phyloP scores from a whole-genome alignment of 495 filamentous ascomycete species.

The Gamarada debralockiae region DNA sequence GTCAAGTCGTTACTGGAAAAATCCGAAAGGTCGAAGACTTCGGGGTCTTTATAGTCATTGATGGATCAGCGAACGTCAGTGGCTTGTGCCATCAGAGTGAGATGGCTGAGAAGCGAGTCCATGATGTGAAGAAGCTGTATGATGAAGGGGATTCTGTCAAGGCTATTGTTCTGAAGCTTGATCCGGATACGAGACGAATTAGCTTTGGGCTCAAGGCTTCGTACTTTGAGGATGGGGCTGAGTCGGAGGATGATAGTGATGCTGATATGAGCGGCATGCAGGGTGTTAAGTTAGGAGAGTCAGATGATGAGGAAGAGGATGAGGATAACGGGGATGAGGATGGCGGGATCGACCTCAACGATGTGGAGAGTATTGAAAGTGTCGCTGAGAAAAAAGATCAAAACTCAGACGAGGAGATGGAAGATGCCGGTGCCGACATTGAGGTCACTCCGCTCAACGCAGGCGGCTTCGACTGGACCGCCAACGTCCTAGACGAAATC shows the following conservation, averaged over 20 bases:
- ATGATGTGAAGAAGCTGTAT: constrained; percentile 79
- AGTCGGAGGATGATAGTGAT: constrained; percentile 52
- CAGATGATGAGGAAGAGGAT: constrained; percentile 42
- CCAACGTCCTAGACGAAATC: constrained; percentile 46
- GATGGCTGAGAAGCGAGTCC: constrained; percentile 75
- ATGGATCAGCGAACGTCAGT: constrained; percentile 78
- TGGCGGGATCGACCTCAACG: constrained; percentile 49
- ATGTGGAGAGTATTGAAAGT: constrained; percentile 34
- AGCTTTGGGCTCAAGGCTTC: constrained; percentile 90
- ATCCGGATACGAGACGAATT: constrained; percentile 67
- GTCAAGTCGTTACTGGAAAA: constrained; percentile 81
- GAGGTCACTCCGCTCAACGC: constrained; percentile 61
- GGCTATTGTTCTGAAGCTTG: constrained; percentile 78
- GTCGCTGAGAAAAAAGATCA: constrained; percentile 25
- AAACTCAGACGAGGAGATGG: constrained; percentile 47
- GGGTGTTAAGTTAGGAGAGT: constrained; percentile 47
- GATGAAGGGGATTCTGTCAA: constrained; percentile 87
- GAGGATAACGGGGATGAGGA: constrained; percentile 44
- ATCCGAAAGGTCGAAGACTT: constrained; percentile 91
- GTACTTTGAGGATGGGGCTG: constrained; percentile 66
- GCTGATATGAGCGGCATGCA: constrained; percentile 42
- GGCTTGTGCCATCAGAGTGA: constrained; percentile 89
- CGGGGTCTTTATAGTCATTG: constrained; percentile 89
- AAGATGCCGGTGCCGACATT: constrained; percentile 29
- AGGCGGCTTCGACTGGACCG: constrained; percentile 86